Base-by-base conservation (phyloP, 2,329 filamentous ascomycete species). In the Pseudogymnoascus sp. region DNA sequence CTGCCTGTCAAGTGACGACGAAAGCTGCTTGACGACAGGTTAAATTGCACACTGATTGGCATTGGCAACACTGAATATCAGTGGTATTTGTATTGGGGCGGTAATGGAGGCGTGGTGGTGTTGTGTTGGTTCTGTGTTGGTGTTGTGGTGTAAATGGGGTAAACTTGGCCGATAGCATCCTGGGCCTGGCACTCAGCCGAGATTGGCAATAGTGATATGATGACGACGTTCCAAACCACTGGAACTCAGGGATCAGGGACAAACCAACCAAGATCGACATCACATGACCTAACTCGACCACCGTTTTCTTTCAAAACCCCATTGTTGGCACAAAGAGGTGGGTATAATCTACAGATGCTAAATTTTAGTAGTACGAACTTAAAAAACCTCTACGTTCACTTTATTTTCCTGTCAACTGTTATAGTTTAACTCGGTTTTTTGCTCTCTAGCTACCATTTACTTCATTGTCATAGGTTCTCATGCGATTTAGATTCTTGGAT, bases 191-290 rank as follows among this genome's bases (percentile, higher is more conserved):
- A 54, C 47, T 54, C 47, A 54, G 47, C 47, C 47, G 47, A 54
- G 47, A 54, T 54, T 54, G 47, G 47, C 47, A 54, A 54, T 54
- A 54, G 28, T 33, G 47, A 54, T 54, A 54, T 54, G 25, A 54
- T 54, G 47, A 54, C 47, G 47, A 54, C 47, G 47, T 54, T 54
- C 47, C 47, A 54, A 54, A 14, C 28, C 28, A 20, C 9, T 54
- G 47, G 47, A 33, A 54, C 28, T 54, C 47, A 33, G 47, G 47
- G 47, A 54, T 54, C 47, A 54, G 47, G 47, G 25, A 54, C 47
- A 33, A 41, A 18, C 11, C 47, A 54, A 20, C 47, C 33, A 43
- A 54, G 47, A 54, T 33, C 47, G 9, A 18, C 47, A 54, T 54
- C 47, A 54, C 47, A 54, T 54, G 47, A 54, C n/a, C 6, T 18